Evolutionary conservation across 2,329 filamentous ascomycete species (phyloP).

Genomic region (Blastomyces parvus): DNA sequence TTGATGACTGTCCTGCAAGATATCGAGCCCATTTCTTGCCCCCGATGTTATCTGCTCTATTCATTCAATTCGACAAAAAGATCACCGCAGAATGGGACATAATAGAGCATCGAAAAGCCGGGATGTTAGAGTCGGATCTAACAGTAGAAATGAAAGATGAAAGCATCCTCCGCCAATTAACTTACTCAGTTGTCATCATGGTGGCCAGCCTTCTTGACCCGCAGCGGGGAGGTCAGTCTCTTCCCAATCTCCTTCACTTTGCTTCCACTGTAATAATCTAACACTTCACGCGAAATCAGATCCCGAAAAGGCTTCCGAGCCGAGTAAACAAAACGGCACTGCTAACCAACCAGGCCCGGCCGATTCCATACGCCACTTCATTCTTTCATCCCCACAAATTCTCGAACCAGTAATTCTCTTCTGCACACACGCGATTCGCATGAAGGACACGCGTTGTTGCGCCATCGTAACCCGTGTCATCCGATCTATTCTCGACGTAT

Average conservation of each 20-base stretch:
- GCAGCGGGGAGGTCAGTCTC: conserved; percentile 47
- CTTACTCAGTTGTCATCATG: conserved; percentile 85
- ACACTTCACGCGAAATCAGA: conserved; percentile 20
- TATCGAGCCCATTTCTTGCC: conserved; percentile 73
- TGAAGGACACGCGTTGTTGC: conserved; percentile 83
- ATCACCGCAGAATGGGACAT: conserved; percentile 79
- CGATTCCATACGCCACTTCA: conserved; percentile 62
- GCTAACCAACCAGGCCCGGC: conserved; percentile 37
- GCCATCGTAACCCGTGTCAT: conserved; percentile 79
- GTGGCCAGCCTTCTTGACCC: conserved; percentile 83
- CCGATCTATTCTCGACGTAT: conserved; percentile 73
- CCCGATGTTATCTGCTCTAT: conserved; percentile 70
- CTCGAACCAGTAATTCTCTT: conserved; percentile 86
- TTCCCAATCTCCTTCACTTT: conserved; percentile 8
- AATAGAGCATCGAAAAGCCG: conserved; percentile 50
- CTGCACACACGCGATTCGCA: conserved; percentile 78
- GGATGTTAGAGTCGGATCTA: conserved; percentile 64
- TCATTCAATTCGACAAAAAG: conserved; percentile 77
- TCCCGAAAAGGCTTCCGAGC: conserved; percentile 26
- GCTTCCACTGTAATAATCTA: conserved; percentile 5
- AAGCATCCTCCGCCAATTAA: conserved; percentile 85
- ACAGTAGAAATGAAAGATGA: conserved; percentile 98
- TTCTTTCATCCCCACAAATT: conserved; percentile 65
- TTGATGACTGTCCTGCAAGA: conserved; percentile 81
- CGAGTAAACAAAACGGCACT: conserved; percentile 25